phyloP scores from a whole-genome alignment of 2,329 filamentous ascomycete genomes.

The Fusarium virguliforme region DNA sequence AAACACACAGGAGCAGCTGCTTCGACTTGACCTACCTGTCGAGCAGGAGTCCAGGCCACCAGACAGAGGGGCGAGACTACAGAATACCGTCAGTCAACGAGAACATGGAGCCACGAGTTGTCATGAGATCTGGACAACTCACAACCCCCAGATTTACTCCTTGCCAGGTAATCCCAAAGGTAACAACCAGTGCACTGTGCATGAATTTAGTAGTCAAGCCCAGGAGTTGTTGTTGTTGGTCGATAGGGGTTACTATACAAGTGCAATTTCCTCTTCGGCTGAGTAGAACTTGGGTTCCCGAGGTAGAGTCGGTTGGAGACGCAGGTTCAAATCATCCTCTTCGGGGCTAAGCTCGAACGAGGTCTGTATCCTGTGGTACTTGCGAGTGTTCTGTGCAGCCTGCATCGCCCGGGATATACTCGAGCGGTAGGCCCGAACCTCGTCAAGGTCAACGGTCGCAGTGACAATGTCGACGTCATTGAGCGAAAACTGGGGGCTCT shows the following conservation, averaged over 20 bases:
- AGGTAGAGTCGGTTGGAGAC: slow-evolving; percentile 52
- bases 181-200: slow-evolving; percentile 28
- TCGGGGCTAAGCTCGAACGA: slow-evolving; percentile 54
- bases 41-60: slow-evolving; percentile 47
- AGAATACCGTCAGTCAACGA: no score
- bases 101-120: no score
- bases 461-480: slow-evolving; percentile 74
- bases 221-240: no score
- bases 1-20: no score
- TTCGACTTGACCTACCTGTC: background rate
- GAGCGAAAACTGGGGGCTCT: slow-evolving; percentile 75
- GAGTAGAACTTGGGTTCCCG: slow-evolving; percentile 39
- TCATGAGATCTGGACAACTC: no score
- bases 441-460: slow-evolving; percentile 79
- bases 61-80: slow-evolving; percentile 26
- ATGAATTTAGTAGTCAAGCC: no score
- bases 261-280: slow-evolving; percentile 47
- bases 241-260: no score
- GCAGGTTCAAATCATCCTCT: slow-evolving; percentile 51
- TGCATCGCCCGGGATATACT: slow-evolving; percentile 72
- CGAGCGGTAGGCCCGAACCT: slow-evolving; percentile 75
- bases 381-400: slow-evolving; percentile 58
- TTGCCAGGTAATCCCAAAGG: slow-evolving; percentile 36
- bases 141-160: no score
- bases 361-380: slow-evolving; percentile 44